phyloP scores from a whole-genome alignment of 768 basidiomycete genomes.

The Auriscalpium microsporum region DNA sequence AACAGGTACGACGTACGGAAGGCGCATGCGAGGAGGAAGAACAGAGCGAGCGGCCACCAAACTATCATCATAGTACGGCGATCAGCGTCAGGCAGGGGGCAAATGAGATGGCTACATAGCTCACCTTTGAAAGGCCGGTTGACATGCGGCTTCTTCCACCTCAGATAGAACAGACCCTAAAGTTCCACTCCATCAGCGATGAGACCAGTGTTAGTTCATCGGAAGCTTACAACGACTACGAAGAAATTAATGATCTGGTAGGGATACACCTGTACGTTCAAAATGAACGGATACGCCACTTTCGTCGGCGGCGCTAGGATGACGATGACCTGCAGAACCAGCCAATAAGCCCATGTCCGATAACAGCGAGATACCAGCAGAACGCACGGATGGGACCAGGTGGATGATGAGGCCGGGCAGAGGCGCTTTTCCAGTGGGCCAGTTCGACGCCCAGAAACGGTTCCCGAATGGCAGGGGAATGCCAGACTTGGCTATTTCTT shows the following conservation, averaged over 20 bases:
- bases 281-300: constrained; percentile 53
- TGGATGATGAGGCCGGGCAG: constrained; percentile 49
- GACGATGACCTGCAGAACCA: constrained; percentile 34
- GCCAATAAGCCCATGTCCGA: neutral
- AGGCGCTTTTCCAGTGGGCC: constrained; percentile 51
- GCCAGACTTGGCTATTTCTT: constrained; percentile 57
- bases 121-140: constrained; percentile 42
- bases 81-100: too few species aligned
- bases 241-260: constrained; percentile 29
- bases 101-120: neutral
- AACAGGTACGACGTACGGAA: constrained; percentile 35
- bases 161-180: constrained; percentile 48
- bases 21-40: constrained; percentile 42
- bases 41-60: constrained; percentile 47
- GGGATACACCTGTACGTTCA: constrained; percentile 38
- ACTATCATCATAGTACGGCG: constrained; percentile 27
- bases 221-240: constrained; percentile 38
- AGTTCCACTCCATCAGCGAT: neutral
- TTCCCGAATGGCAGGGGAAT: constrained; percentile 54
- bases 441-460: constrained; percentile 53
- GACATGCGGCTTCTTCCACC: constrained; percentile 40
- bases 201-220: neutral
- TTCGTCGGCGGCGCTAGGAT: constrained; percentile 45
- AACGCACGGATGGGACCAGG: constrained; percentile 40
- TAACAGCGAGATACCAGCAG: neutral